A percentile compares a stretch with the other conserved stretches of the same genome.
These are phyloP conservation scores for Thelonectria blattea DNA, from an alignment of 2,329 filamentous ascomycete genomes.

Conservation along the genomic window DNA sequence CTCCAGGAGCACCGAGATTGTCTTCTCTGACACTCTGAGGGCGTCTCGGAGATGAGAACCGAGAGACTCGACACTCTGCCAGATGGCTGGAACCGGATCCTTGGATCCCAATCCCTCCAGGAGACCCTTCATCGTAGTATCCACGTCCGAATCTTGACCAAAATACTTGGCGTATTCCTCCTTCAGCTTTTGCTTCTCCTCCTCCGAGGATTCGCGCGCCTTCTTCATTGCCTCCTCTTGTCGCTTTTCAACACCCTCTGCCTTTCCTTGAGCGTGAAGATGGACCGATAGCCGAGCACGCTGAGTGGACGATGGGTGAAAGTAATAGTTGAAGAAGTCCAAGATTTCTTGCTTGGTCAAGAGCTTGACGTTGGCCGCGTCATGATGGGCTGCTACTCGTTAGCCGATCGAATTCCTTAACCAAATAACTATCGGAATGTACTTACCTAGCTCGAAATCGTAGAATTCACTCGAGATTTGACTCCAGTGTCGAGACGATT, in stretches of 20 bases:
- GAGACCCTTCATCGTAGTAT: slow-evolving; percentile 7
- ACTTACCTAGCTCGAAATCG: slow-evolving; percentile 84
- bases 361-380: slow-evolving; percentile 75
- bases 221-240: slow-evolving; percentile 52
- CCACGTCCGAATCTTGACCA: slow-evolving; percentile 2
- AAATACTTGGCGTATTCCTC: slow-evolving; percentile 19
- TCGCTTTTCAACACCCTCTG: slow-evolving; percentile 53
- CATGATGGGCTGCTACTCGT: slow-evolving; percentile 65
- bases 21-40: slow-evolving; percentile 14
- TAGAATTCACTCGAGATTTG: slow-evolving; percentile 87
- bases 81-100: slow-evolving; percentile 9
- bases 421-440: background rate
- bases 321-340: slow-evolving; percentile 77
- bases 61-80: slow-evolving; percentile 16
- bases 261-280: slow-evolving; percentile 72
- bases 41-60: slow-evolving; percentile 15
- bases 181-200: slow-evolving; percentile 12
- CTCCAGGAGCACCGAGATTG: slow-evolving; percentile 8
- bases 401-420: slow-evolving; percentile 18
- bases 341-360: slow-evolving; percentile 82
- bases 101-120: slow-evolving; percentile 14
- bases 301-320: slow-evolving; percentile 73
- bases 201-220: slow-evolving; percentile 32
- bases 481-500: slow-evolving; percentile 81
- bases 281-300: slow-evolving; percentile 88